Evolutionary conservation across 306 rosid species (phyloP).

Genomic region (Glycyrrhiza uralensis): DNA sequence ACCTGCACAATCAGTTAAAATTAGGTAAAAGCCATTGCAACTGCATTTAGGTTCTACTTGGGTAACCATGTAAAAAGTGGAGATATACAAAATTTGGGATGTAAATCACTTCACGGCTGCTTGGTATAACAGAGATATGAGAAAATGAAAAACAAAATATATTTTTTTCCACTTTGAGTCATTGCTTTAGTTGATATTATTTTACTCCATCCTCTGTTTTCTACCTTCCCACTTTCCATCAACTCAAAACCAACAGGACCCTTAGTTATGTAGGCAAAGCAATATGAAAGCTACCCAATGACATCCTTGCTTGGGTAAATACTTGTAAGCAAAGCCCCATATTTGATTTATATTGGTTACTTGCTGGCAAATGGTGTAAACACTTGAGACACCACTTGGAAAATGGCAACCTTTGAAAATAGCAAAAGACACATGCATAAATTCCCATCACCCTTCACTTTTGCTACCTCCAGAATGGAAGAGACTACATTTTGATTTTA

Average conservation of each 20-base stretch:
- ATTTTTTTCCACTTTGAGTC: neutral
- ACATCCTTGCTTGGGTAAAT: slow-evolving; percentile 17
- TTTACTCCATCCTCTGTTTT: neutral
- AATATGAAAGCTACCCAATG: slow-evolving; percentile 33
- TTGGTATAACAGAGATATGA: neutral
- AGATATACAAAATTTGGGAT: neutral
- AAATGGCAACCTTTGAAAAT: slow-evolving; percentile 47
- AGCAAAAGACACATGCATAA: slow-evolving; percentile 13
- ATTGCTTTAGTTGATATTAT: neutral
- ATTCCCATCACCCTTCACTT: slow-evolving; percentile 11
- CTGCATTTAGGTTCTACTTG: neutral
- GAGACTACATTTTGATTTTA: neutral
- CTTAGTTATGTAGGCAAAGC: slow-evolving; percentile 20
- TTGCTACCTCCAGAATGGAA: neutral
- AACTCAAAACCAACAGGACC: neutral
- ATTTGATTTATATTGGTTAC: slow-evolving; percentile 48
- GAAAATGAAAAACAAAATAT: slow-evolving; percentile 1
- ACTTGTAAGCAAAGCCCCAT: slow-evolving; percentile 22
- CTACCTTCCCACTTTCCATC: neutral
- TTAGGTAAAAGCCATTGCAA: slow-evolving; percentile 15
- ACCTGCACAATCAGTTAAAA: slow-evolving; percentile 49
- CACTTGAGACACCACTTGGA: slow-evolving; percentile 50
- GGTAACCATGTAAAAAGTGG: neutral
- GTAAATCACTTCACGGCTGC: neutral
- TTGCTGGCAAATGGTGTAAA: slow-evolving; percentile 59